Evolutionary conservation across 148 eudicot species (phyloP).

Genomic region (Suaeda aralocaspica): DNA sequence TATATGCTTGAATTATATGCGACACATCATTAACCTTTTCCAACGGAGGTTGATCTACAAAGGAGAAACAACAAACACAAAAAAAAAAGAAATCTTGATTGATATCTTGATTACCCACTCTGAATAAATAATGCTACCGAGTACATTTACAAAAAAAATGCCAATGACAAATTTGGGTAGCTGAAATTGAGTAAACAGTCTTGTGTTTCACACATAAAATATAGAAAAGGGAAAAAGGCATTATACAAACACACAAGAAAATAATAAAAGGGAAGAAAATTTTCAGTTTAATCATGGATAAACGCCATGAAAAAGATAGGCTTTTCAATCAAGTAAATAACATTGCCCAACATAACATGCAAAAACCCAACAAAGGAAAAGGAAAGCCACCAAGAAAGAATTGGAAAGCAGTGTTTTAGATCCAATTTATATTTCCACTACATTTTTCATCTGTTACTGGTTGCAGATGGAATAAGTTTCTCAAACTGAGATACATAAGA

Average conservation of each 20-base stretch:
- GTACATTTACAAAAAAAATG: background rate
- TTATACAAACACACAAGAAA: background rate
- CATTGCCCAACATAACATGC: background rate
- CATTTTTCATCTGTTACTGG: too few species aligned
- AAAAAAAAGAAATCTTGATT: too few species aligned
- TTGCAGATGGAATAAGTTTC: too few species aligned
- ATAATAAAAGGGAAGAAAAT: background rate
- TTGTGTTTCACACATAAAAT: background rate
- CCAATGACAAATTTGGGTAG: background rate
- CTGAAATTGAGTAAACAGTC: background rate
- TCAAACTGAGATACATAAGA: too few species aligned
- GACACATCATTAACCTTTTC: conserved; percentile 38
- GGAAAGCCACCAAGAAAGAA: background rate
- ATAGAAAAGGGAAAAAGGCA: background rate
- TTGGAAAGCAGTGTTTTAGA: background rate
- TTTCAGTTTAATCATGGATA: background rate
- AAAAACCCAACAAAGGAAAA: too few species aligned
- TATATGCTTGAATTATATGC: conserved; percentile 68
- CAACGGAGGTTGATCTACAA: conserved; percentile 33
- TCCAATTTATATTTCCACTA: background rate
- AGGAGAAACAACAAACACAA: conserved; percentile 15
- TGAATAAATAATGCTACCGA: background rate
- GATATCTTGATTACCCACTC: background rate
- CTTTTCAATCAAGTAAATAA: background rate
- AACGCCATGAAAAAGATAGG: background rate